Evolutionary conservation across 495 filamentous ascomycete species (phyloP), one percentile per base, ranked within the genome.

Genomic region (Penicillium riverlandense): DNA sequence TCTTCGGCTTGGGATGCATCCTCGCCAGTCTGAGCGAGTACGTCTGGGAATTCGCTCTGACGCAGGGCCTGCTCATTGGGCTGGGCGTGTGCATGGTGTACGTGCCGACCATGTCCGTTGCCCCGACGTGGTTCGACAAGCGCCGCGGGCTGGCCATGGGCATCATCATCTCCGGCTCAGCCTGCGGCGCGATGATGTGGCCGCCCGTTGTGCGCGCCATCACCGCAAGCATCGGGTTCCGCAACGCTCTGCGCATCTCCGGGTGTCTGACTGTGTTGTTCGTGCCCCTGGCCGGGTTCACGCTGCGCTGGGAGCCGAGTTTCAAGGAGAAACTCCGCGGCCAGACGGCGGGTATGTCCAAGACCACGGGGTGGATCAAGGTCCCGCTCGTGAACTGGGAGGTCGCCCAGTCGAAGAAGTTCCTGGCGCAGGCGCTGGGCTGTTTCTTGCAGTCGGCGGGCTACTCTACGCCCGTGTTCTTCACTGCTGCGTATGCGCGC

Each of bases 41-140:
- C 31, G 76, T 79, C 54, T 83, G 69, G 64, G 76, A 84, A 36
- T 76, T 84, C 52, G 67, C 77, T 47, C 66, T 85, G 8, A 71
- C 72, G 1, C 80, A 84, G 53, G 78, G 77, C 12, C 45, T 84
- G 3, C 61, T 83, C 2, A 60, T 71, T 1, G 78, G 78, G 0
- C 45, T 73, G 4, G 62, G 63, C 10, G 71, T 66, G 14, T 67
- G 67, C 11, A 57, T 82, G 45, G 60, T 77, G 7, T 63, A 69
- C 37, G 69, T 77, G 11, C 77, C 80, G 0, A 69, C 73, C 5
- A 65, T 81, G 44, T 70, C 74, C 1, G 71, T 72, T 6, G 63
- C 75, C 1, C 63, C 71, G 14, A 75, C 78, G 29, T 79, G 70
- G 60, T 83, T 85, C 48, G 60, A 68, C 44, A 72, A 74, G 44